These are phyloP conservation scores for Pseudozyma sp. DNA, from an alignment of 1,284 basidiomycete species.

Conservation along the genomic window DNA sequence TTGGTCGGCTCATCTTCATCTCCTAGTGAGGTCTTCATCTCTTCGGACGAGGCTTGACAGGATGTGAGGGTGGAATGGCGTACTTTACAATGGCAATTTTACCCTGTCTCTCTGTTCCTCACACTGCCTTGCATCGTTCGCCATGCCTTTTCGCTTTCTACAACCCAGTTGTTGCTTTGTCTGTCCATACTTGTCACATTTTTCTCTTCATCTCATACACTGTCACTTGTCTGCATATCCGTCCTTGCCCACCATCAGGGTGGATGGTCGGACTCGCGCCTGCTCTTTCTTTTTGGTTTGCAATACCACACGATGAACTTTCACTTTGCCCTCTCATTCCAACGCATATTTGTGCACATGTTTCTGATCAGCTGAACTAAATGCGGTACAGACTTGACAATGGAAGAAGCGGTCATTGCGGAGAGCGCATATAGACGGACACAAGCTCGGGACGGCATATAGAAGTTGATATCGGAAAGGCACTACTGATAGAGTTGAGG, in stretches of 20 bases:
- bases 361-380: no score
- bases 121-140: constrained; percentile 8
- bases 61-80: background rate
- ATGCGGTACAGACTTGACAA: no score
- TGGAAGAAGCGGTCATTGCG: background rate
- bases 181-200: constrained; percentile 23
- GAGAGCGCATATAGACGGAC: constrained; percentile 3
- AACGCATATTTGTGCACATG: no score
- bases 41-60: no score
- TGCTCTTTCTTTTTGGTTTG: constrained; percentile 16
- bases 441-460: background rate
- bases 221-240: constrained; percentile 2
- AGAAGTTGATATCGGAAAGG: constrained; percentile 5
- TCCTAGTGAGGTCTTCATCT: no score
- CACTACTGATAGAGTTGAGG: background rate
- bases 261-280: background rate
- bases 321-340: background rate
- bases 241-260: background rate
- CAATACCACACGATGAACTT: constrained; percentile 35
- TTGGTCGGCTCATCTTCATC: constrained; percentile 1
- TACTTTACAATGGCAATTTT: constrained; percentile 1
- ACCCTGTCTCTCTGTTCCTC: background rate
- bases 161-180: constrained; percentile 5
- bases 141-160: constrained; percentile 19
- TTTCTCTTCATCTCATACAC: constrained; percentile 2